Evolutionary conservation across 2,329 filamentous ascomycete genomes (phyloP).

Genomic region (Chaetomiaceae sp.): DNA sequence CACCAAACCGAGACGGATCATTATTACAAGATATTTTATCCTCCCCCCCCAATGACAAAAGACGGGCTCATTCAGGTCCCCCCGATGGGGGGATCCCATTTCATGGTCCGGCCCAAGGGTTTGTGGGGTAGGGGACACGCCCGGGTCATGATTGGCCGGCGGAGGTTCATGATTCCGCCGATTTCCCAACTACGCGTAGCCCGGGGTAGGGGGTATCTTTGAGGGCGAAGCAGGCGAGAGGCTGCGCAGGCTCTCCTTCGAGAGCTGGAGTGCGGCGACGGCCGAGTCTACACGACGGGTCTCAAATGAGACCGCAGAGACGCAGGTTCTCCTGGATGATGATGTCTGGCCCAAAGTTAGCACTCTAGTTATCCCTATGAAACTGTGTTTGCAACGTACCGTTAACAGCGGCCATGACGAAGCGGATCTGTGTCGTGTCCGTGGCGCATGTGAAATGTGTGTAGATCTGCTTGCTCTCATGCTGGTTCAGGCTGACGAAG

Average conservation of each 20-base stretch:
- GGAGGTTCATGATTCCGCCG: conserved; percentile 12
- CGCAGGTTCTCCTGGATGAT: conserved; percentile 99
- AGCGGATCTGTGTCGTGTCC: conserved; percentile 97
- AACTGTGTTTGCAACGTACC: conserved; percentile 56
- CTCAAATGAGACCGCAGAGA: conserved; percentile 92
- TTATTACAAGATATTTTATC: conserved; percentile 29
- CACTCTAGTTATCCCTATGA: not conserved
- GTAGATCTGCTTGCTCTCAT: conserved; percentile 99
- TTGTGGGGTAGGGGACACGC: conserved; percentile 2
- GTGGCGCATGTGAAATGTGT: conserved; percentile 99
- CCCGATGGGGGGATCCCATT: conserved; percentile 6
- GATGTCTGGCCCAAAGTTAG: conserved; percentile 69
- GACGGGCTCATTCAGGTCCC: not conserved
- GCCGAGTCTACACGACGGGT: conserved; percentile 8
- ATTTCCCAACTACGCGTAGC: not conserved
- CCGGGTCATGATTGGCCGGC: conserved; percentile 1
- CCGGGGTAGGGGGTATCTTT: conserved; percentile 13
- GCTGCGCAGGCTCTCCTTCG: not conserved
- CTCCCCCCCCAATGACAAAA: conserved; percentile 8
- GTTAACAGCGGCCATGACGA: conserved; percentile 99
- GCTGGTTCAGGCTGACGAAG: conserved; percentile 97
- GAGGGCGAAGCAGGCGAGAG: not conserved
- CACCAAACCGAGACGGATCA: conserved; percentile 17
- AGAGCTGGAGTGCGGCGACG: not conserved
- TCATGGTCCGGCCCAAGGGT: conserved; percentile 3